Conservation (phyloP, 2,329 filamentous ascomycete genomes). For the Magnaporthiopsis incrustans region DNA sequence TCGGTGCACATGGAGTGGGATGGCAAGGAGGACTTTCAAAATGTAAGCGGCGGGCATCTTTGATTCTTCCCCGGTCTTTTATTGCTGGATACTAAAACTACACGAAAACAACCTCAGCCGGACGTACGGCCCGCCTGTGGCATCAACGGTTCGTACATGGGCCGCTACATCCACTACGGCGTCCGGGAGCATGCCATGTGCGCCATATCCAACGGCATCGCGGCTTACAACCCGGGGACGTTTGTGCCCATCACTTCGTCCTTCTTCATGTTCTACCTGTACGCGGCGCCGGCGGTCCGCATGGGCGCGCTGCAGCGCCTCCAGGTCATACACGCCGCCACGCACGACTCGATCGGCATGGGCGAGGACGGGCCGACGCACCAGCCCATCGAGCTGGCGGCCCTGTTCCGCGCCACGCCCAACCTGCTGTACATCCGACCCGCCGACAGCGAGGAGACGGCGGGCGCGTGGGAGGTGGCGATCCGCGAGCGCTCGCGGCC, state of each 20-base stretch:
- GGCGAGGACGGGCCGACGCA: constrained; percentile 57
- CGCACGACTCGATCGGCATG: constrained; percentile 52
- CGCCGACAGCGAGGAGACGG: constrained; percentile 48
- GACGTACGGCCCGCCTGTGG: constrained; percentile 15
- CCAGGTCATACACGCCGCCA: constrained; percentile 51
- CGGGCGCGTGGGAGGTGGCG: constrained; percentile 42
- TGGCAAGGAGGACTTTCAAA: constrained; percentile 41
- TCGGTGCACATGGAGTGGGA: constrained; percentile 43
- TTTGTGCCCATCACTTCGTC: constrained; percentile 49
- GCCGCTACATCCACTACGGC: constrained; percentile 50
- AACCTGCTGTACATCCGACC: constrained; percentile 54
- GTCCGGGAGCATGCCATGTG: constrained; percentile 55
- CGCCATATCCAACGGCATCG: constrained; percentile 47
- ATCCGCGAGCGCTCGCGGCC: constrained; percentile 25
- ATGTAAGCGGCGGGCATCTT: constrained; percentile 23
- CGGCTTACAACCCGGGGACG: constrained; percentile 45
- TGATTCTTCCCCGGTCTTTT: neutral
- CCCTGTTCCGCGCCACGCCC: constrained; percentile 54
- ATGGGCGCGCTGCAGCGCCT: constrained; percentile 51
- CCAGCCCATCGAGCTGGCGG: constrained; percentile 50
- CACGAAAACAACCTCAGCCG: constrained; percentile 10
- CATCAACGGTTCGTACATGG: constrained; percentile 29
- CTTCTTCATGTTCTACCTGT: constrained; percentile 57
- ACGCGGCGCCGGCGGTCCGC: constrained; percentile 48
- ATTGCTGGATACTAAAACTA: neutral